These are phyloP conservation scores for Amanita muscaria DNA, from an alignment of 768 basidiomycete genomes.

Conservation along the genomic window DNA sequence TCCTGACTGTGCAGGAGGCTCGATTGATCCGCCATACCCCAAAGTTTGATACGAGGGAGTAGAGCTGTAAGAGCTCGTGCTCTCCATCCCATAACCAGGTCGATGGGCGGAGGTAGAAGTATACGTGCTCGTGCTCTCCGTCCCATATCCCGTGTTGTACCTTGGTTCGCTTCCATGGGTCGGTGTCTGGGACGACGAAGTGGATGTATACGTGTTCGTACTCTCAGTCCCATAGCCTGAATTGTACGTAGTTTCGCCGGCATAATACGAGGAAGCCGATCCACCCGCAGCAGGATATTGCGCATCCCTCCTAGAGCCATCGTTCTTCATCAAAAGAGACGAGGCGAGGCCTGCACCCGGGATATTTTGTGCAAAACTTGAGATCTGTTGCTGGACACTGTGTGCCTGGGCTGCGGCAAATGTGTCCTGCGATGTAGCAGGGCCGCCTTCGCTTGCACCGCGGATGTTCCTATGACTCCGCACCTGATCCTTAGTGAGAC, in stretches of 20 bases:
- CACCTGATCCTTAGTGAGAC: slow-evolving; percentile 58
- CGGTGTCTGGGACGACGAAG: too few relatives aligned
- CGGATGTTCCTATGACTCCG: slow-evolving; percentile 68
- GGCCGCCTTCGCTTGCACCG: slow-evolving; percentile 41
- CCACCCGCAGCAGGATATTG: not conserved
- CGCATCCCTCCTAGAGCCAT: not conserved
- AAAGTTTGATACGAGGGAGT: too few relatives aligned
- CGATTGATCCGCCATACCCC: slow-evolving; percentile 29
- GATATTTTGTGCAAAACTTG: slow-evolving; percentile 37
- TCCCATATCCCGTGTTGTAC: too few relatives aligned
- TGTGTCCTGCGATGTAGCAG: slow-evolving; percentile 35
- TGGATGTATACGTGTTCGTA: too few relatives aligned
- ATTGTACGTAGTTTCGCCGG: not conserved
- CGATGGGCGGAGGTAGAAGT: not conserved
- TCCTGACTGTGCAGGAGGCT: slow-evolving; percentile 27
- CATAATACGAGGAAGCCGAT: not conserved
- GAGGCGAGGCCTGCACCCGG: slow-evolving; percentile 34
- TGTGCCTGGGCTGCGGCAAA: slow-evolving; percentile 40
- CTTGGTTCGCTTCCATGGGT: too few relatives aligned
- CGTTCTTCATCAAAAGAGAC: slow-evolving; percentile 18
- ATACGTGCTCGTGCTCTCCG: not conserved
- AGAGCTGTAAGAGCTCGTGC: too few relatives aligned
- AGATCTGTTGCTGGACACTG: slow-evolving; percentile 38
- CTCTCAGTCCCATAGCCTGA: not conserved
- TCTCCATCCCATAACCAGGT: slow-evolving; percentile 9